phyloP scores from a whole-genome alignment of 2,329 filamentous ascomycete genomes.

The Pestalotiopsis sp. region DNA sequence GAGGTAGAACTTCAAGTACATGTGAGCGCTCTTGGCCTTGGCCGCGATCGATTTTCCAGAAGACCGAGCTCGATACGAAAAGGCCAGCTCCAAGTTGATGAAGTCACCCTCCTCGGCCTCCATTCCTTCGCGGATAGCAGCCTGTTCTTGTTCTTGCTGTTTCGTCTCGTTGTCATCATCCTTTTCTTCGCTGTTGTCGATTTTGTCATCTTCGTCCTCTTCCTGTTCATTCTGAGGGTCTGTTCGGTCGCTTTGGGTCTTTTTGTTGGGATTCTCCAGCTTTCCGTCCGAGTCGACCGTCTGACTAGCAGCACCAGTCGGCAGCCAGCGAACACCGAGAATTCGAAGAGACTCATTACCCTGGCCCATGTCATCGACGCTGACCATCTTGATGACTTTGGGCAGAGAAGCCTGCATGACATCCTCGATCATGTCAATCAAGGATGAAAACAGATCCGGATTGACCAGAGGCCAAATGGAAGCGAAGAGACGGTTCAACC shows the following conservation, averaged over 20 bases:
- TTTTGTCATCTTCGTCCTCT: constrained; percentile 24
- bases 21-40: constrained; percentile 72
- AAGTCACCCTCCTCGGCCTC: constrained; percentile 79
- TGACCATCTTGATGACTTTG: constrained; percentile 71
- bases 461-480: constrained; percentile 77
- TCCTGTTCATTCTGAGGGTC: constrained; percentile 39
- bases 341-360: constrained; percentile 73
- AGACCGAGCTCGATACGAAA: constrained; percentile 70
- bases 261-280: constrained; percentile 45
- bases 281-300: constrained; percentile 63
- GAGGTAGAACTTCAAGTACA: constrained; percentile 73
- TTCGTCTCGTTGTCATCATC: constrained; percentile 30
- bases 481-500: constrained; percentile 70
- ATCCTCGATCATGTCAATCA: constrained; percentile 74
- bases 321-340: constrained; percentile 72
- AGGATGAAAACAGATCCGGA: constrained; percentile 70
- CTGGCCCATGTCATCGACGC: constrained; percentile 75
- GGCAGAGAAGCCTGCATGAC: constrained; percentile 80
- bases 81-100: constrained; percentile 74
- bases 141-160: constrained; percentile 40
- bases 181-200: constrained; percentile 34
- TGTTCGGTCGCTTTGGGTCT: constrained; percentile 50
- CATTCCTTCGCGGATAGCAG: constrained; percentile 59
- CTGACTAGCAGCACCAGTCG: constrained; percentile 67
- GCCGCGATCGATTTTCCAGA: constrained; percentile 60